Conservation (phyloP, 345 rosid genomes). For the Moricandia moricandioides region DNA sequence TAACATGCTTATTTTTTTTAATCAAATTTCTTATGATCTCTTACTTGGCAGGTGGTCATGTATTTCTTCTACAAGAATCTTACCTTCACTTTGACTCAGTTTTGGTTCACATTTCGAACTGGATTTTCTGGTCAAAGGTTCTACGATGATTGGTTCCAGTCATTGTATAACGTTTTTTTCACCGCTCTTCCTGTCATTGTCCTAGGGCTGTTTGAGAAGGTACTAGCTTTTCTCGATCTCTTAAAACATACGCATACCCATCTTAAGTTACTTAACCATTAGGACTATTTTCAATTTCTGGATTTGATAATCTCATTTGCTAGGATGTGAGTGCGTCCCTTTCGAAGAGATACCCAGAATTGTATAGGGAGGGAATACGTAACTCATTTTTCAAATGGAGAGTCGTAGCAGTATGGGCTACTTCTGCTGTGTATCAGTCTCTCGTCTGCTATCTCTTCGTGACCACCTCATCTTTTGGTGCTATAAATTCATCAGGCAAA, state of each 20-base stretch:
- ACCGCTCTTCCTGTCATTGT: constrained; percentile 88
- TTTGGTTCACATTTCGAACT: constrained; percentile 97
- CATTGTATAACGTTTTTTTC: constrained; percentile 83
- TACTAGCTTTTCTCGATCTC: not conserved
- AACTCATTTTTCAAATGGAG: constrained; percentile 86
- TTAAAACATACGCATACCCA: not conserved
- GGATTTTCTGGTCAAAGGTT: constrained; percentile 99
- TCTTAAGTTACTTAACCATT: not conserved
- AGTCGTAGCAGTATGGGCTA: constrained; percentile 83
- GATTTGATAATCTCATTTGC: not conserved
- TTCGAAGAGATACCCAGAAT: constrained; percentile 89
- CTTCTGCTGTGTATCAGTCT: constrained; percentile 84
- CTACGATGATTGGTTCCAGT: constrained; percentile 99
- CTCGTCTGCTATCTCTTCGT: constrained; percentile 69
- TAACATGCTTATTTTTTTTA: not conserved
- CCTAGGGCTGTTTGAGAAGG: constrained; percentile 87
- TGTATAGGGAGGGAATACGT: constrained; percentile 84
- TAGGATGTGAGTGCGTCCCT: constrained; percentile 97
- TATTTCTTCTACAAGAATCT: constrained; percentile 99
- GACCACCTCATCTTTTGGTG: constrained; percentile 52
- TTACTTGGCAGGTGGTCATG: constrained; percentile 71
- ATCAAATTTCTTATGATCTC: not conserved
- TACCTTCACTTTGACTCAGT: constrained; percentile 92
- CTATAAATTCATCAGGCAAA: constrained; percentile 71
- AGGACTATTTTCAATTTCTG: not conserved